These are phyloP conservation scores for Babesia divergens DNA, from an alignment of 169 alveolate species.

Conservation along the genomic window DNA sequence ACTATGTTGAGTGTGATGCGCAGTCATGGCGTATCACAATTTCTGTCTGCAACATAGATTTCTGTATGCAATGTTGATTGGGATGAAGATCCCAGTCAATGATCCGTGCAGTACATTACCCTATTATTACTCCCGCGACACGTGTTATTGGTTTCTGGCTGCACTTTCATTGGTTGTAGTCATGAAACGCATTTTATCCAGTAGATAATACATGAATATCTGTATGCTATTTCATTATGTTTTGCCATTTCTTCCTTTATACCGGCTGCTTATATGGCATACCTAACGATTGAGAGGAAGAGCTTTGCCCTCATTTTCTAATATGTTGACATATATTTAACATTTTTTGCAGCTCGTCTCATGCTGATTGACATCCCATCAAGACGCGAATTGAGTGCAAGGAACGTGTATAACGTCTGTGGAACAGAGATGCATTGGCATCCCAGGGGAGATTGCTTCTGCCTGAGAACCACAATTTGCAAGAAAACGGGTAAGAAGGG, in stretches of 20 bases:
- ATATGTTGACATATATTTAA: neutral
- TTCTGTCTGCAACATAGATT: slow-evolving; percentile 20
- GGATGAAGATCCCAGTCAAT: slow-evolving; percentile 10
- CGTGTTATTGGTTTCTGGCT: neutral
- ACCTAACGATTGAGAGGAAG: too few species aligned
- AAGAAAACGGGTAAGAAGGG: slow-evolving; percentile 86
- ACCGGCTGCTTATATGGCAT: neutral
- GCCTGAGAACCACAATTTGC: slow-evolving; percentile 82
- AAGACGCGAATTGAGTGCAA: slow-evolving; percentile 83
- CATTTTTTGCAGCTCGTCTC: slow-evolving; percentile 64
- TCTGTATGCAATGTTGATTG: slow-evolving; percentile 21
- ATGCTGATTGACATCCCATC: slow-evolving; percentile 81
- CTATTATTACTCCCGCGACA: too few species aligned
- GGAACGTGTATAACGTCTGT: slow-evolving; percentile 83
- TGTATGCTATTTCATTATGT: neutral
- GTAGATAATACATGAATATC: neutral
- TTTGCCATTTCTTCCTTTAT: neutral
- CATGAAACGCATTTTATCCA: neutral
- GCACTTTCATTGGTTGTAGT: too few species aligned
- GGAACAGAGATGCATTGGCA: slow-evolving; percentile 88
- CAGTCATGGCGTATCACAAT: slow-evolving; percentile 1
- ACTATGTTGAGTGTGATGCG: slow-evolving; percentile 32
- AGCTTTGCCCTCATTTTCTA: too few species aligned
- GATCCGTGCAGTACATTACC: slow-evolving; percentile 53
- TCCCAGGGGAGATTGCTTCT: slow-evolving; percentile 83